A percentile compares a stretch with the other conserved stretches of the same genome.
phyloP scores from a whole-genome alignment of 1,284 basidiomycete species.

The Boletus semigastroideus region DNA sequence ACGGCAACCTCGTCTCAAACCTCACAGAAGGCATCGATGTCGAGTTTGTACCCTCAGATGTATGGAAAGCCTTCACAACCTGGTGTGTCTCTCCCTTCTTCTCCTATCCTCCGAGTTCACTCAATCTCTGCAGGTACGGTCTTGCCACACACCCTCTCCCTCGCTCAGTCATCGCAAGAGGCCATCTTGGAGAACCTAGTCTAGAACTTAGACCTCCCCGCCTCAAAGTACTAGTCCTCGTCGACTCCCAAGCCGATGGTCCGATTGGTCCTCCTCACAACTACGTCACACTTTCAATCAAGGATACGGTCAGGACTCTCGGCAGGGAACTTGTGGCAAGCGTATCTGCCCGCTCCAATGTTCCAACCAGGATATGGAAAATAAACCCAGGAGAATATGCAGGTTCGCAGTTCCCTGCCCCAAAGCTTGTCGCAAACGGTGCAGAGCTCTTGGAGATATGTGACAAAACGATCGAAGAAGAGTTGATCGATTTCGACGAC shows the following conservation, averaged over 20 bases:
- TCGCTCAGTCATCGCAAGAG: constrained; percentile 66
- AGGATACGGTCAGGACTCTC: constrained; percentile 47
- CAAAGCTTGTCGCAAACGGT: constrained; percentile 40
- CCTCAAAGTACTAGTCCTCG: constrained; percentile 59
- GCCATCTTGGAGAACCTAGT: constrained; percentile 48
- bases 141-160: constrained; percentile 52
- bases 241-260: constrained; percentile 27
- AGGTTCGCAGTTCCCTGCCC: constrained; percentile 39
- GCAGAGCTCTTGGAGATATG: constrained; percentile 39
- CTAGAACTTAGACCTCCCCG: constrained; percentile 81
- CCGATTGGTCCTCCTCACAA: constrained; percentile 26
- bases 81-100: constrained; percentile 51
- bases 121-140: constrained; percentile 62
- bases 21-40: constrained; percentile 73
- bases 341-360: constrained; percentile 32
- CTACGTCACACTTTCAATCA: constrained; percentile 49
- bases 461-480: constrained; percentile 56
- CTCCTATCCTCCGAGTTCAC: constrained; percentile 1
- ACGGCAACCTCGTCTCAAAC: constrained; percentile 48
- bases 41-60: constrained; percentile 72
- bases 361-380: constrained; percentile 61
- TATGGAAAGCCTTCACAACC: constrained; percentile 67
- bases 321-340: constrained; percentile 39
- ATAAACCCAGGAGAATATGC: constrained; percentile 43
- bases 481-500: constrained; percentile 56